Percentiles rank a stretch among this genome's conserved stretches.
Conservation (phyloP, 1,139 yeast genomes). For the Debaryomycetaceae sp. region DNA sequence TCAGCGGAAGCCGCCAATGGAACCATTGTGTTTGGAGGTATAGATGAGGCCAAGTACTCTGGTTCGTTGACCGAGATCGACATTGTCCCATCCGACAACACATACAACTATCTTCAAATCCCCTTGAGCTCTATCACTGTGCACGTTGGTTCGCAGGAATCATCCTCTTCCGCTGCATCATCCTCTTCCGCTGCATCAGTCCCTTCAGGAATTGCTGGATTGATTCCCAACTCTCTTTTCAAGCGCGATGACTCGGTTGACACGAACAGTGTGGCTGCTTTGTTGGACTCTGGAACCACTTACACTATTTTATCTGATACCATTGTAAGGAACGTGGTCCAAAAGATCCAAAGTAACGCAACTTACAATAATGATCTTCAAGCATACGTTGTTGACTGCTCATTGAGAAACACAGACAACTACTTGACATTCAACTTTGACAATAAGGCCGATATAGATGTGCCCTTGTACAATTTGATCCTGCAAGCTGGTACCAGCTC, state of each 20-base stretch:
- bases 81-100: constrained; percentile 15
- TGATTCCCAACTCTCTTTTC: not conserved
- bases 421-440: constrained; percentile 25
- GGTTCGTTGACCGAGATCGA: constrained; percentile 33
- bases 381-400: constrained; percentile 27
- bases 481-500: constrained; percentile 10
- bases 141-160: not conserved
- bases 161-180: not conserved
- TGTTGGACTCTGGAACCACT: constrained; percentile 42
- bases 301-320: constrained; percentile 23
- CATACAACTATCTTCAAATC: constrained; percentile 16
- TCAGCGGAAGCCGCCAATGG: constrained; percentile 40
- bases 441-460: constrained; percentile 17
- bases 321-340: constrained; percentile 13
- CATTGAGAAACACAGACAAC: constrained; percentile 21
- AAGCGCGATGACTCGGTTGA: constrained; percentile 7
- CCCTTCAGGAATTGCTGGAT: not conserved
- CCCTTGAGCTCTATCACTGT: constrained; percentile 16
- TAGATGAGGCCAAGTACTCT: constrained; percentile 49
- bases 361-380: constrained; percentile 11
- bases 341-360: constrained; percentile 15
- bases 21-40: constrained; percentile 55
- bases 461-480: constrained; percentile 22
- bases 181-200: not conserved
- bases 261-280: constrained; percentile 18